Evolutionary conservation across 2,329 filamentous ascomycete genomes (phyloP), one percentile per base, ranked within the genome.

Genomic region (Septoria petroselini): DNA sequence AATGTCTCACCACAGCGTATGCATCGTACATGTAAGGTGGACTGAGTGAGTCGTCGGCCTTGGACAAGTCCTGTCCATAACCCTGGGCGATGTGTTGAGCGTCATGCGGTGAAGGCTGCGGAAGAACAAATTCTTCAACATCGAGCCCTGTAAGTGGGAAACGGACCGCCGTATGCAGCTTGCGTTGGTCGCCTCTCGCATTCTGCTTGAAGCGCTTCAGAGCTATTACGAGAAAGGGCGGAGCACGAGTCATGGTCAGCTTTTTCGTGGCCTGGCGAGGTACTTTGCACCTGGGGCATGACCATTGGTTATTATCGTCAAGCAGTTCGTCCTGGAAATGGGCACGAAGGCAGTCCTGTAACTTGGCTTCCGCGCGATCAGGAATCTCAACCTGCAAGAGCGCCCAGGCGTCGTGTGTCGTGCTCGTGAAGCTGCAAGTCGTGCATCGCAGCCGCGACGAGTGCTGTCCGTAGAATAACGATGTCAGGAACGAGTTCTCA

Each of bases 1-100:
- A 70, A 67, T 96, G 91, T 54, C 86, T 77, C 46, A 94, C 81
- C 5, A 96, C 85, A 2, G 84, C 91, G 65, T 95, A 96, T 44
- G 87, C 84, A 64, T 95, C 85, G 68, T 96, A 98, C 4, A 75
- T 72, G 63, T 86, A 89, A 0, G 86, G 84, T 1, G 71, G 70
- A 11, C 69, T 72, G 69, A 75, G 75, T 1, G 66, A 65, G 14
- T 46, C 42, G 17, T 53, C 57, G 9, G 48, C 51, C 40, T 71
- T 71, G 19, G 71, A 54, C 5, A 58, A 58, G 1, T 67, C 62
- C 7, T 67, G 47, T 2, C 68, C 12, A 60, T 65, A 48, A 52
- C 65, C 58, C 64, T 70, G 46, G 33, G 61, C 52, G 33, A 67
- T 62, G 33, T 62, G 41, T 48, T 60, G 60, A 15, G 50, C 65